These are phyloP conservation scores for Pseudozyma tsukubaensis DNA, from an alignment of 1,284 basidiomycete species.

Conservation along the genomic window DNA sequence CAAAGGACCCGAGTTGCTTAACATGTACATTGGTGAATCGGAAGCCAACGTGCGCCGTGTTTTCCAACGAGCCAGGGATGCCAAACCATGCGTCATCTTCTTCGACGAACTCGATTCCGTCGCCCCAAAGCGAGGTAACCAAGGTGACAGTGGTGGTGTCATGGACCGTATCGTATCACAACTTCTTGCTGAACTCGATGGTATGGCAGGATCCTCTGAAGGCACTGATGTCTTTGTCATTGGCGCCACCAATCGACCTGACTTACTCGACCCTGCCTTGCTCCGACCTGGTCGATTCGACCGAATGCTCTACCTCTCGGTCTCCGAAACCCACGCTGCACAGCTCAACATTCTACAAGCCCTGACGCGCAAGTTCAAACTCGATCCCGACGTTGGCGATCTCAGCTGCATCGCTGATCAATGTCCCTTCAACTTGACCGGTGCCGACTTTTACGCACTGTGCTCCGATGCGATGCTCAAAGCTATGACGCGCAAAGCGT, in stretches of 20 bases:
- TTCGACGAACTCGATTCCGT: slow-evolving; percentile 72
- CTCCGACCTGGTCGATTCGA: slow-evolving; percentile 80
- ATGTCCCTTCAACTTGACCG: slow-evolving; percentile 82
- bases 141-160: slow-evolving; percentile 71
- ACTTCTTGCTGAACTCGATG: slow-evolving; percentile 71
- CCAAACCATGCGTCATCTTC: slow-evolving; percentile 71
- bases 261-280: slow-evolving; percentile 70
- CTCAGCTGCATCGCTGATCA: slow-evolving; percentile 77
- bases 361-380: slow-evolving; percentile 89
- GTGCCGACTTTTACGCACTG: slow-evolving; percentile 97
- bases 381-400: slow-evolving; percentile 77
- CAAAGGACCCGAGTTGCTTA: slow-evolving; percentile 71
- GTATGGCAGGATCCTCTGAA: slow-evolving; percentile 69
- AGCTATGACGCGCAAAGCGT: slow-evolving; percentile 90
- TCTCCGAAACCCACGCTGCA: slow-evolving; percentile 86
- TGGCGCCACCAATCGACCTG: slow-evolving; percentile 71
- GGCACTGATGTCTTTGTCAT: slow-evolving; percentile 71
- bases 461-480: slow-evolving; percentile 96
- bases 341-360: slow-evolving; percentile 90
- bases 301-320: slow-evolving; percentile 93
- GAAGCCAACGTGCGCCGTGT: slow-evolving; percentile 71
- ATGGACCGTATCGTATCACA: slow-evolving; percentile 72
- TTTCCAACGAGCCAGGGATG: slow-evolving; percentile 70
- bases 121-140: slow-evolving; percentile 71
- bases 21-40: slow-evolving; percentile 72